phyloP scores from a whole-genome alignment of 2,329 filamentous ascomycete species.

The Pyrenophora seminiperda region DNA sequence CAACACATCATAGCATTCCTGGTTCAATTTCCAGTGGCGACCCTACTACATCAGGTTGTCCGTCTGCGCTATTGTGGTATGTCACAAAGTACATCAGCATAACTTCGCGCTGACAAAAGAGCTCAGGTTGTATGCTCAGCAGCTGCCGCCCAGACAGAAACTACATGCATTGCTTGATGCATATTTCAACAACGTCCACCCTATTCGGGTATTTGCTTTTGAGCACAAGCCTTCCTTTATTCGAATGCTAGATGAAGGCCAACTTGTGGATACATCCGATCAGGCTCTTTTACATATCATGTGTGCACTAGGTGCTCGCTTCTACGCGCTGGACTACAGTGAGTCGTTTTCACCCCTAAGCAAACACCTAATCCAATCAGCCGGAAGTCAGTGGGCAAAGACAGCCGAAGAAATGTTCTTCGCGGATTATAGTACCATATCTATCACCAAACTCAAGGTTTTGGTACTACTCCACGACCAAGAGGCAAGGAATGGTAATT shows the following conservation, averaged over 20 bases:
- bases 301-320: conserved; percentile 38
- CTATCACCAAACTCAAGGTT: conserved; percentile 39
- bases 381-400: conserved; percentile 43
- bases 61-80: conserved; percentile 33
- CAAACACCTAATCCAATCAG: conserved; percentile 38
- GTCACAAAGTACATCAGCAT: not conserved
- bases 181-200: conserved; percentile 42
- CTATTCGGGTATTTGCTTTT: conserved; percentile 36
- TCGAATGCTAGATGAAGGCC: conserved; percentile 41
- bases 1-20: conserved; percentile 10
- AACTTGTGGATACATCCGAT: conserved; percentile 35
- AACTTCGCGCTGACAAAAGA: not conserved
- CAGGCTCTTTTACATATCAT: conserved; percentile 41
- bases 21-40: conserved; percentile 9
- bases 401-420: conserved; percentile 42
- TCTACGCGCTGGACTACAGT: conserved; percentile 40
- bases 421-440: conserved; percentile 42
- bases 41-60: conserved; percentile 24
- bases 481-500: conserved; percentile 40
- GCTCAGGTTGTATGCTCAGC: conserved; percentile 30
- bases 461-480: conserved; percentile 40
- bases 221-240: conserved; percentile 43
- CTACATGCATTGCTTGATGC: conserved; percentile 36
- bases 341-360: conserved; percentile 33
- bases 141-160: conserved; percentile 30